phyloP scores from a whole-genome alignment of 768 basidiomycete species.

The Phanerochaete sordida region DNA sequence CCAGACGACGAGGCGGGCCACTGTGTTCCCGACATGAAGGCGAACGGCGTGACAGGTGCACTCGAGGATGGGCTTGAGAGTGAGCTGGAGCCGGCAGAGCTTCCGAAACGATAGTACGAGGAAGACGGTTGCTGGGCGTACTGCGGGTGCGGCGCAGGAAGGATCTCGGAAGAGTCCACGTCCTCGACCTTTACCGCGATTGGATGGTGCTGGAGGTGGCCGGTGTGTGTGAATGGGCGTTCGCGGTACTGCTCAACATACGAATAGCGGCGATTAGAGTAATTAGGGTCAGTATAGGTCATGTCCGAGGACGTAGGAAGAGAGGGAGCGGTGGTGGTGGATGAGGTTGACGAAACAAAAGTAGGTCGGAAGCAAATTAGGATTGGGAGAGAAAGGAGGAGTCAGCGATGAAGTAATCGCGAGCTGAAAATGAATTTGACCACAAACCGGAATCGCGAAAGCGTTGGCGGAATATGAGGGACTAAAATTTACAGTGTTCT shows the following conservation, averaged over 20 bases:
- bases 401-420: conserved; percentile 15
- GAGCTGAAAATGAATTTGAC: conserved; percentile 8
- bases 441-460: conserved; percentile 8
- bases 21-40: conserved; percentile 21
- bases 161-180: conserved; percentile 11
- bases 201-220: conserved; percentile 6
- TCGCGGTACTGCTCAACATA: conserved; percentile 13
- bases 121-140: conserved; percentile 3
- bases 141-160: conserved; percentile 6
- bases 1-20: conserved; percentile 15
- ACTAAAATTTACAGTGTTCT: conserved; percentile 9
- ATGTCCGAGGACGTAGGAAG: conserved; percentile 4
- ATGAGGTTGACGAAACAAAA: background rate
- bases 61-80: conserved; percentile 16
- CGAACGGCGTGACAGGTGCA: conserved; percentile 21
- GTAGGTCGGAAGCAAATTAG: conserved; percentile 6
- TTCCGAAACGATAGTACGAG: conserved; percentile 12
- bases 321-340: background rate
- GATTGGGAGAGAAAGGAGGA: conserved; percentile 3
- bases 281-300: conserved; percentile 17
- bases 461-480: conserved; percentile 2
- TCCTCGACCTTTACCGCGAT: conserved; percentile 14
- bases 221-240: conserved; percentile 3
- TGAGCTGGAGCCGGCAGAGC: conserved; percentile 4
- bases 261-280: conserved; percentile 13